Conservation (phyloP, 352 stramenopile genomes). For the Globisporangium paroecandrum region DNA sequence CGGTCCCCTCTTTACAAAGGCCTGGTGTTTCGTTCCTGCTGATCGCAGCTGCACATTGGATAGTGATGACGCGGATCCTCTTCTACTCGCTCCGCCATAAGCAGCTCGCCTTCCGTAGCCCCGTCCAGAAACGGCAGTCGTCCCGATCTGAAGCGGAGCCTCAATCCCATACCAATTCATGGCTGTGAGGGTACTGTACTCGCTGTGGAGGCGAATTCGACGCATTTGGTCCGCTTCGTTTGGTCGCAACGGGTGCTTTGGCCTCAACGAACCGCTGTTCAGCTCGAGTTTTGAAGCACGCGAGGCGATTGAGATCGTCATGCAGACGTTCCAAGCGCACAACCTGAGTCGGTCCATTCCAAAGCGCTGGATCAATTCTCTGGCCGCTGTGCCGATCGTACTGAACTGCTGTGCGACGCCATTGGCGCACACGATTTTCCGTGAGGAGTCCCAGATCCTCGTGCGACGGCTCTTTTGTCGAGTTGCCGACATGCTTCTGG, state of each 20-base stretch:
- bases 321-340: conserved; percentile 26
- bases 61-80: neutral
- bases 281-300: conserved; percentile 13
- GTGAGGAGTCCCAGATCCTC: neutral
- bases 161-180: neutral
- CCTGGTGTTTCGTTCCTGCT: neutral
- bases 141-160: neutral
- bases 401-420: conserved; percentile 18
- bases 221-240: conserved; percentile 15
- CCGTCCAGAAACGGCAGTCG: neutral
- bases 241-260: conserved; percentile 17
- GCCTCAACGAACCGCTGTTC: conserved; percentile 12
- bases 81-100: neutral
- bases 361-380: conserved; percentile 22
- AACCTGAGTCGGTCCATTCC: conserved; percentile 18
- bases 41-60: neutral
- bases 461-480: conserved; percentile 14
- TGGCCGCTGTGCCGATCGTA: conserved; percentile 18
- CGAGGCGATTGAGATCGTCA: conserved; percentile 18
- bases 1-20: neutral
- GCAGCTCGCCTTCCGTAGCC: neutral
- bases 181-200: neutral
- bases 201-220: neutral
- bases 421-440: conserved; percentile 11
- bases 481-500: conserved; percentile 15